Conservation (phyloP, 768 basidiomycete species). For the Collybia mongolica region DNA sequence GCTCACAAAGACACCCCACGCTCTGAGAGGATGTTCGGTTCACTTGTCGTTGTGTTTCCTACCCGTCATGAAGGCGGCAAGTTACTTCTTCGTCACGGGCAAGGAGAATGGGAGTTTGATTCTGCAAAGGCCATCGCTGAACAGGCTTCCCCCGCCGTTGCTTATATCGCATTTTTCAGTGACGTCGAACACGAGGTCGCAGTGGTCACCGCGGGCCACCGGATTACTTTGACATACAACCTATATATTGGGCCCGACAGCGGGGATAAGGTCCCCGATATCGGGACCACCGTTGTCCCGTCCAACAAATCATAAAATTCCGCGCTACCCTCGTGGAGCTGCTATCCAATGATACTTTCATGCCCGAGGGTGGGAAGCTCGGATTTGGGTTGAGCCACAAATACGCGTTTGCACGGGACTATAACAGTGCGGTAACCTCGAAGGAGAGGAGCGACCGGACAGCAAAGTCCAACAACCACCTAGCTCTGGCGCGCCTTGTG, state of each 20-base stretch:
- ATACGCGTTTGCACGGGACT: too few species aligned
- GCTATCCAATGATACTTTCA: not conserved
- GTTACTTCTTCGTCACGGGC: constrained; percentile 25
- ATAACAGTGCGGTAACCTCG: too few species aligned
- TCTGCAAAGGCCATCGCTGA: constrained; percentile 17
- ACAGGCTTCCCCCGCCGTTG: not conserved
- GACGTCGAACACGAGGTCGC: constrained; percentile 46
- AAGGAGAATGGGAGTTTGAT: constrained; percentile 31
- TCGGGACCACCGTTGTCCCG: not conserved
- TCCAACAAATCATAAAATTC: not conserved
- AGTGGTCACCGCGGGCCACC: constrained; percentile 37
- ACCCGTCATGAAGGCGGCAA: constrained; percentile 36
- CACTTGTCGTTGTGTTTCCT: constrained; percentile 44
- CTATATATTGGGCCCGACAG: too few species aligned
- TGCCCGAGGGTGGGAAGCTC: constrained; percentile 1
- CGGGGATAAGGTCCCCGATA: too few species aligned
- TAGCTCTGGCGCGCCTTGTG: not conserved
- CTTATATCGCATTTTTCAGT: constrained; percentile 31
- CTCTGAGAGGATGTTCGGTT: constrained; percentile 41
- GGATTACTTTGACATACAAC: constrained; percentile 46
- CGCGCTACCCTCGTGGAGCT: too few species aligned
- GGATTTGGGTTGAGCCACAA: not conserved
- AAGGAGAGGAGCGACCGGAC: not conserved
- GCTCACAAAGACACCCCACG: constrained; percentile 45
- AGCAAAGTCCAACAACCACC: too few species aligned